These are phyloP conservation scores for Saccharum officinarum DNA, from an alignment of 176 grass and related monocot genomes.

Conservation along the genomic window DNA sequence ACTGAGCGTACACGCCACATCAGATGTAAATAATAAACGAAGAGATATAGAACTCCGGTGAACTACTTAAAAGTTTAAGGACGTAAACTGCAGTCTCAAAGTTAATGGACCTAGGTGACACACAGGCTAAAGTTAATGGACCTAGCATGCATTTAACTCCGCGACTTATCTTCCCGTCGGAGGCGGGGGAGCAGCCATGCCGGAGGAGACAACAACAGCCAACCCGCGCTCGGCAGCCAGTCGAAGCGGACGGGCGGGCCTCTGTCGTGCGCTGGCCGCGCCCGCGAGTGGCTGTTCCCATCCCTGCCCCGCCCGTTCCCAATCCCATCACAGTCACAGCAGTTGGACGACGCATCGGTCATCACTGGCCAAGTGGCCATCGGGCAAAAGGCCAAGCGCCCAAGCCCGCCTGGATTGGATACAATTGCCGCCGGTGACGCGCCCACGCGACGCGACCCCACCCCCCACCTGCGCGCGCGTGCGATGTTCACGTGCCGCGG, in stretches of 20 bases:
- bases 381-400: background rate
- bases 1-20: no score
- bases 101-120: no score
- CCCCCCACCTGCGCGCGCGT: conserved; percentile 16
- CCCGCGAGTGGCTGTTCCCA: background rate
- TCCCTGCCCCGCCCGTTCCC: background rate
- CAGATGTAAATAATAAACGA: no score
- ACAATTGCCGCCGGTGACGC: background rate
- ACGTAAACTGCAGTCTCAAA: no score
- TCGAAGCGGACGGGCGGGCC: background rate
- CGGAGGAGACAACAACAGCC: background rate
- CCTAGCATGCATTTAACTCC: background rate
- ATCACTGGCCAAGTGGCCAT: background rate
- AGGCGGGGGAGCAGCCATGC: background rate
- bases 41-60: no score
- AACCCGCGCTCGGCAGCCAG: background rate
- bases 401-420: background rate
- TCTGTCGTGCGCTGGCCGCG: background rate
- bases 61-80: no score
- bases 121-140: no score
- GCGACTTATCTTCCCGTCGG: background rate
- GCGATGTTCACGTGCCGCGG: background rate
- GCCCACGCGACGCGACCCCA: background rate
- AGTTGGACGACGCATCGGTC: background rate
- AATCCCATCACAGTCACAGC: no score